Evolutionary conservation across 148 eudicot genomes (phyloP).

Genomic region (Arbutus unedo): DNA sequence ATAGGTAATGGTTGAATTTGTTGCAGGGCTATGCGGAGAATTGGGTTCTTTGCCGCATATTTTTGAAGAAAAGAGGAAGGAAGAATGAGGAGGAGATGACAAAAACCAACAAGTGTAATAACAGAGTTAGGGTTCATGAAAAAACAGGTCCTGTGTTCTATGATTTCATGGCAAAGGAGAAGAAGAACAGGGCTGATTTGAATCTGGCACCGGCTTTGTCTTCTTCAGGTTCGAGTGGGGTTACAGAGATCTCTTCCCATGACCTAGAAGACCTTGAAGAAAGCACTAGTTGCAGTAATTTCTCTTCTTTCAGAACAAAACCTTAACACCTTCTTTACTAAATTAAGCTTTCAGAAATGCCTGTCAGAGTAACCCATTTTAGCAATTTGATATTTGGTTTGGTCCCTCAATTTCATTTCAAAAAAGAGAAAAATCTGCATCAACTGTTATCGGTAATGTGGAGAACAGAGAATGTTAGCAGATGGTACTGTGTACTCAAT

Average conservation of each 20-base stretch:
- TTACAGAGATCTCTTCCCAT: conserved; percentile 48
- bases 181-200: conserved; percentile 38
- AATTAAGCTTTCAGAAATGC: neutral
- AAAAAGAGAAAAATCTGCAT: neutral
- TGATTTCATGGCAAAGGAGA: conserved; percentile 65
- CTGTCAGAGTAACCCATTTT: neutral
- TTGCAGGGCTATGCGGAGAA: conserved; percentile 32
- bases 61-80: conserved; percentile 58
- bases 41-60: conserved; percentile 91
- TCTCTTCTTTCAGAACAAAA: conserved; percentile 36
- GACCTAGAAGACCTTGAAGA: conserved; percentile 55
- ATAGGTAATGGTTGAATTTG: neutral
- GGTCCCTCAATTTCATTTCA: neutral
- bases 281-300: conserved; percentile 61
- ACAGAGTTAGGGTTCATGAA: neutral
- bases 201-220: conserved; percentile 57
- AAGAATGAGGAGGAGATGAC: conserved; percentile 37
- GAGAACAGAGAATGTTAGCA: conserved; percentile 4
- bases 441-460: neutral
- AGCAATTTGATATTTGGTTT: conserved; percentile 14
- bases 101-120: neutral
- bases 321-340: conserved; percentile 13
- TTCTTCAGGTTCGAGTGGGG: conserved; percentile 76
- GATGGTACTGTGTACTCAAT: conserved; percentile 2
- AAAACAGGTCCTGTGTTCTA: conserved; percentile 51